Conservation (phyloP, 2,329 filamentous ascomycete genomes). For the Fusarium beomiforme region DNA sequence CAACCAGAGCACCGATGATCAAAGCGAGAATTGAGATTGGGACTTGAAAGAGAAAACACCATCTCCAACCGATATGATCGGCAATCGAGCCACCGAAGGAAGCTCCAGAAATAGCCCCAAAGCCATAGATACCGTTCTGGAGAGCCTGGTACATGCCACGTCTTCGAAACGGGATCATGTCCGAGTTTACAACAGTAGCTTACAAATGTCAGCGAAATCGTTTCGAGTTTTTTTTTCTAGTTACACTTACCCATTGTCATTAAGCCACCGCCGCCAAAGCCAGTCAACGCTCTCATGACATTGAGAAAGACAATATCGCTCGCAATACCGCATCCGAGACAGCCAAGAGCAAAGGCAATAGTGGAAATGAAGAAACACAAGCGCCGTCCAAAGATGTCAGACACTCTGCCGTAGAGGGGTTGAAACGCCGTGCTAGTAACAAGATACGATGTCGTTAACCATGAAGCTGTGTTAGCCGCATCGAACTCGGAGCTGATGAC, state of each 20-base stretch:
- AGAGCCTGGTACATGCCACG: conserved; percentile 69
- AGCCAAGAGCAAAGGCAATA: conserved; percentile 69
- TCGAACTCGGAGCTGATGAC: conserved; percentile 80
- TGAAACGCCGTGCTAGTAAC: conserved; percentile 78
- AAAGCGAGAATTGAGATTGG: conserved; percentile 67
- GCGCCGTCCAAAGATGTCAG: conserved; percentile 74
- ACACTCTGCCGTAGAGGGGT: conserved; percentile 76
- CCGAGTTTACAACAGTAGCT: conserved; percentile 67
- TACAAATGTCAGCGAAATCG: background rate
- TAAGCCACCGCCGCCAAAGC: conserved; percentile 74
- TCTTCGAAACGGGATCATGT: conserved; percentile 67
- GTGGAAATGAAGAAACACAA: conserved; percentile 72
- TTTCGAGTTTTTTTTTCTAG: background rate
- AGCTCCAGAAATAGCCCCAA: conserved; percentile 70
- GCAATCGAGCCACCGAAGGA: conserved; percentile 72
- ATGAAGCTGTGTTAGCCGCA: conserved; percentile 77
- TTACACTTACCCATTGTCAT: conserved; percentile 71
- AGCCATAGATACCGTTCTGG: conserved; percentile 70
- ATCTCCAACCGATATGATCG: conserved; percentile 73
- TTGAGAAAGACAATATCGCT: conserved; percentile 68
- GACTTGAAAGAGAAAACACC: conserved; percentile 72
- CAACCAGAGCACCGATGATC: conserved; percentile 61
- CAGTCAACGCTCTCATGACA: conserved; percentile 72
- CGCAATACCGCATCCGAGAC: conserved; percentile 72
- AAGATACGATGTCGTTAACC: conserved; percentile 78